Evolutionary conservation across 805 yeast species (phyloP), one percentile per base, ranked within the genome.

Genomic region (Candida loeiensis): DNA sequence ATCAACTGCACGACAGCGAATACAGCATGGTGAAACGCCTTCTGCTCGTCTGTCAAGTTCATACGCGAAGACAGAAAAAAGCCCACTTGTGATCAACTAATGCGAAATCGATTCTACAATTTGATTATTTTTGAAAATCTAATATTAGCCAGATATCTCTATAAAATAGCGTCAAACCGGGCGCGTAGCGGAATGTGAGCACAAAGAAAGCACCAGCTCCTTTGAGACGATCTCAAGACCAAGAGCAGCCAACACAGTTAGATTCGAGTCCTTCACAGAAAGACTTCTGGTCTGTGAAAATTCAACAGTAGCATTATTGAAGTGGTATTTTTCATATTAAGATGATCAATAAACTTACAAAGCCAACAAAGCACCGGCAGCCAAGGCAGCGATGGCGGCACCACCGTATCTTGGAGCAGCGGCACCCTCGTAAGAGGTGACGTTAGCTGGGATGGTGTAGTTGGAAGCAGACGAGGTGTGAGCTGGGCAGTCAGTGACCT

Each of bases 21-120:
- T 0, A 82, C 88, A 0, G 80, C 80, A 32, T 69, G 61, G 51
- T 80, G 79, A 54, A 84, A 84, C 6, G 75, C 74, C 38, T 69
- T 64, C 0, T 76, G 67, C 47, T 79, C 82, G 37, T 77, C 69
- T 0, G 56, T 54, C 15, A 63, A 29, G 17, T 37, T 37, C 40
- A 29, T 29, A 11, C 33, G 13, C 15, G 33, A 30, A 30, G 4
- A 25, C 6, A 11, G 5, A 11, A 25, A 24, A 27, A 28, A 24
- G 27, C 12, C 19, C 27, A 26, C 13, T 26, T 35, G 27, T n/a
- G n/a, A n/a, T n/a, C n/a, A n/a, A n/a, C n/a, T n/a, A n/a, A n/a
- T n/a, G n/a, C n/a, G n/a, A n/a, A n/a, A n/a, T n/a, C n/a, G n/a
- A n/a, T n/a, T n/a, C n/a, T 16, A 30, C 34, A 30, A 30, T 11